Percentiles rank a stretch among this genome's conserved stretches.
Evolutionary conservation across 2,329 filamentous ascomycete genomes (phyloP).

Genomic region (Scorias spongiosa): DNA sequence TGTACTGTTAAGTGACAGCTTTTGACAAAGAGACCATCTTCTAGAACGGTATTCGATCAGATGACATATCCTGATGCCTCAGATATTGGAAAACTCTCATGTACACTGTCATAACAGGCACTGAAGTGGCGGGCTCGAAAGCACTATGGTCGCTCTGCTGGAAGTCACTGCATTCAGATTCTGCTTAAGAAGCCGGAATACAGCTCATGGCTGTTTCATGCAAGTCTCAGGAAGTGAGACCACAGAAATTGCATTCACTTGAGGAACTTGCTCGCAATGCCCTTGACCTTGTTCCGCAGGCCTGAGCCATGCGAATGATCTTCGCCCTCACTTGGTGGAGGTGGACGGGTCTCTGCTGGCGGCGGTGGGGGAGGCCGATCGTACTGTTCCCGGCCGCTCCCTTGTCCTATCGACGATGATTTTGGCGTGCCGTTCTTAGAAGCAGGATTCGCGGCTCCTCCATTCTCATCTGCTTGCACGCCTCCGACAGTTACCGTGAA

Average conservation of each 20-base stretch:
- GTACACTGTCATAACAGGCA: no score
- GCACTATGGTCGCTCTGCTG: no score
- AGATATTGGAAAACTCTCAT: no score
- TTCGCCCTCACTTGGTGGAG: neutral
- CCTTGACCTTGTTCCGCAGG: slow-evolving; percentile 7
- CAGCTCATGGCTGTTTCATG: no score
- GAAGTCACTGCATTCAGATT: no score
- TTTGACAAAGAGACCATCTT: no score
- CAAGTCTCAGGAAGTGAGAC: no score
- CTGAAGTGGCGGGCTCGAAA: no score
- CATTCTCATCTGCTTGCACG: neutral
- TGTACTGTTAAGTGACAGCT: no score
- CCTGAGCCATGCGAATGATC: slow-evolving; percentile 2
- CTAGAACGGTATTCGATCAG: no score
- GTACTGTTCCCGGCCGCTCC: neutral
- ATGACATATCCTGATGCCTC: no score
- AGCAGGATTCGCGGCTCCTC: neutral
- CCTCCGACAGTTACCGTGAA: slow-evolving; percentile 36
- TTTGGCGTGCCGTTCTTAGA: neutral
- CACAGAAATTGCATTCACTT: slow-evolving; percentile 2
- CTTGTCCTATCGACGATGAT: neutral
- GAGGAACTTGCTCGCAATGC: slow-evolving; percentile 8
- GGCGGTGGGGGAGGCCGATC: slow-evolving; percentile 7
- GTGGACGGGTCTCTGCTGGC: slow-evolving; percentile 1
- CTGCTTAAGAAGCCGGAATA: no score